Conservation (phyloP, 2,329 filamentous ascomycete species). For the Fusarium lyarnte region DNA sequence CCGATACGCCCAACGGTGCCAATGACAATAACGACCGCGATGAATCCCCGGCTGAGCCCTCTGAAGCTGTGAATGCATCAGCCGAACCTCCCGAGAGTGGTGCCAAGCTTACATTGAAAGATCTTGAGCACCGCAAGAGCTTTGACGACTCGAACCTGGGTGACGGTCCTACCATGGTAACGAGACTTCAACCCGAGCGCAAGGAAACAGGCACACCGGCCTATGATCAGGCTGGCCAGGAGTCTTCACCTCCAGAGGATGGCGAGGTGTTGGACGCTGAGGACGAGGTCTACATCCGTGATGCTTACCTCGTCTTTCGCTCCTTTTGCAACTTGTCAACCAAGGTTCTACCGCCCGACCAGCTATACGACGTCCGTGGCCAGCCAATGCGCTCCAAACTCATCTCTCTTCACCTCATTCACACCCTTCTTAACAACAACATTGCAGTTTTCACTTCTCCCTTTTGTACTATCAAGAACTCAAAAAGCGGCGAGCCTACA, state of each 20-base stretch:
- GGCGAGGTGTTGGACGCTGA: conserved; percentile 73
- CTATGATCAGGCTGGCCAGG: conserved; percentile 64
- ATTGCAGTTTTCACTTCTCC: conserved; percentile 91
- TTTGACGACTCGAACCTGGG: conserved; percentile 74
- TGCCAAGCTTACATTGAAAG: conserved; percentile 71
- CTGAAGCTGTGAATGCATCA: conserved; percentile 36
- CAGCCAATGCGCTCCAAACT: conserved; percentile 98
- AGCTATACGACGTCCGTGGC: conserved; percentile 90
- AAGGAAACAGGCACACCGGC: conserved; percentile 54
- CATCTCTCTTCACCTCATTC: conserved; percentile 93
- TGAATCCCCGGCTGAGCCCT: conserved; percentile 48
- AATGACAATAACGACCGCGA: conserved; percentile 52
- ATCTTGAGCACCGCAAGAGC: conserved; percentile 73
- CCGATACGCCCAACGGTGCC: conserved; percentile 51
- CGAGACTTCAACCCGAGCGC: conserved; percentile 64
- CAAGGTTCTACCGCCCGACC: conserved; percentile 87
- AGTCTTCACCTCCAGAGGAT: conserved; percentile 64
- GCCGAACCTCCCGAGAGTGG: conserved; percentile 49
- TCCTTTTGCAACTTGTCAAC: conserved; percentile 98
- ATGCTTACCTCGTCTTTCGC: conserved; percentile 95
- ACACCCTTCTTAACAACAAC: conserved; percentile 95
- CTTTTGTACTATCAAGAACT: conserved; percentile 90
- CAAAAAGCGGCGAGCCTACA: conserved; percentile 86
- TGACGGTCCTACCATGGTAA: conserved; percentile 74
- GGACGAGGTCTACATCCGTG: conserved; percentile 96